Conservation (phyloP, 2,329 filamentous ascomycete genomes). For the Intubia oerlemansii region DNA sequence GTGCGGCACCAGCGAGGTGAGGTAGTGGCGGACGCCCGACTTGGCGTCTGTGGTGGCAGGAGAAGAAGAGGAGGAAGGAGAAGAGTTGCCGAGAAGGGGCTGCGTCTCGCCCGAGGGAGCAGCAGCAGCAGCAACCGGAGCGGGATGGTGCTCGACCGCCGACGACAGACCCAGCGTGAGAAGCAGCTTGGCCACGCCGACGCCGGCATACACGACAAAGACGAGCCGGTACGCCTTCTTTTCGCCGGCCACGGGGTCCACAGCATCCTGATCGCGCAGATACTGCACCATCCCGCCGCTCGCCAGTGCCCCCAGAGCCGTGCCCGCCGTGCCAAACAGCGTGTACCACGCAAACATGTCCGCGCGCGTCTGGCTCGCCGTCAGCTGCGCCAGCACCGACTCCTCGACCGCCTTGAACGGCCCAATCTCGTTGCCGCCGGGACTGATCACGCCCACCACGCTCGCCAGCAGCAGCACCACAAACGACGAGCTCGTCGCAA, state of each 20-base stretch:
- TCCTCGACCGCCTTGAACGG: conserved; percentile 42
- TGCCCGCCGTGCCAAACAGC: conserved; percentile 34
- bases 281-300: conserved; percentile 39
- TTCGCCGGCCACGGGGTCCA: background rate
- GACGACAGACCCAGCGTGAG: conserved; percentile 25
- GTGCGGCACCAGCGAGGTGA: conserved; percentile 23
- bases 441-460: conserved; percentile 40
- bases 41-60: background rate
- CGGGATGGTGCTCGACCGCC: conserved; percentile 12
- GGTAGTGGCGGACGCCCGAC: background rate
- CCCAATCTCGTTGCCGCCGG: conserved; percentile 43
- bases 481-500: conserved; percentile 29
- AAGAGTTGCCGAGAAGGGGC: background rate
- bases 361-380: conserved; percentile 19
- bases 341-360: conserved; percentile 43
- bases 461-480: conserved; percentile 36
- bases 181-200: conserved; percentile 35
- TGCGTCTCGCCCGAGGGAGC: background rate
- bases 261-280: conserved; percentile 10
- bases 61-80: too few relatives aligned
- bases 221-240: conserved; percentile 26
- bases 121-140: background rate
- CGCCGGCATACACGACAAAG: conserved; percentile 32
- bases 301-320: conserved; percentile 34
- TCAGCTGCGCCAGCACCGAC: conserved; percentile 35